These are phyloP conservation scores for Stagonosporopsis rhizophila DNA, from an alignment of 2,329 filamentous ascomycete genomes.

Conservation along the genomic window DNA sequence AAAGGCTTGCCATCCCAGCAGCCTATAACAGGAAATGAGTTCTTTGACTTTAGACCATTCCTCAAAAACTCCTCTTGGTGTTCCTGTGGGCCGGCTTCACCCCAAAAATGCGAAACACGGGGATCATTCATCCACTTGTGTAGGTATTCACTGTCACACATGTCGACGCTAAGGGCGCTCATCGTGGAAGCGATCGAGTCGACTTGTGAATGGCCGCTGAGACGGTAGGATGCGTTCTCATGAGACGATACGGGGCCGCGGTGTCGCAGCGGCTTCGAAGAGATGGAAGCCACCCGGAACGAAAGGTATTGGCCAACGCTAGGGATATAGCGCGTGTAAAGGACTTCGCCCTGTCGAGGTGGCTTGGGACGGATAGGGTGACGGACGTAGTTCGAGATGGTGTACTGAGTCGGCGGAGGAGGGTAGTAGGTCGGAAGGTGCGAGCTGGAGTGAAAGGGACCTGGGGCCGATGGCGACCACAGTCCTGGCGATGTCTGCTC, in stretches of 20 bases:
- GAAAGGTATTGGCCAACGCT: constrained; percentile 84
- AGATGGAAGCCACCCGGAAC: constrained; percentile 81
- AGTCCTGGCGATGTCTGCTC: constrained; percentile 45
- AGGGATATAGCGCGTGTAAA: constrained; percentile 88
- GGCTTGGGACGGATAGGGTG: constrained; percentile 90
- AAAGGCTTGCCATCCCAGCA: constrained; percentile 96
- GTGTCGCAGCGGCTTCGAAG: constrained; percentile 68
- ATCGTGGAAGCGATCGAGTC: constrained; percentile 55
- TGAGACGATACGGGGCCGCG: constrained; percentile 60
- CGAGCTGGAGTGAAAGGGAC: constrained; percentile 81
- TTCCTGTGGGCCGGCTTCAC: constrained; percentile 63
- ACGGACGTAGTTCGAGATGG: constrained; percentile 76
- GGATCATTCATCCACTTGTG: constrained; percentile 89
- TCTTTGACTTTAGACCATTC: constrained; percentile 67
- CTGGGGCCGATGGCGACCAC: constrained; percentile 55
- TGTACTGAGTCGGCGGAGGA: constrained; percentile 81
- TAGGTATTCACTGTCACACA: constrained; percentile 71
- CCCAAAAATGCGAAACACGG: constrained; percentile 87
- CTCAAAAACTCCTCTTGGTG: constrained; percentile 73
- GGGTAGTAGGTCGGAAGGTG: constrained; percentile 92
- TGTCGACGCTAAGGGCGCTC: constrained; percentile 33
- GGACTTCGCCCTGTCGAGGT: constrained; percentile 85
- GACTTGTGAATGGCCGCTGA: constrained; percentile 54
- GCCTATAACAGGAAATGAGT: constrained; percentile 90
- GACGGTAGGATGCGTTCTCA: constrained; percentile 28